Evolutionary conservation across 805 yeast species (phyloP).

Genomic region (Pichia manshurica): DNA sequence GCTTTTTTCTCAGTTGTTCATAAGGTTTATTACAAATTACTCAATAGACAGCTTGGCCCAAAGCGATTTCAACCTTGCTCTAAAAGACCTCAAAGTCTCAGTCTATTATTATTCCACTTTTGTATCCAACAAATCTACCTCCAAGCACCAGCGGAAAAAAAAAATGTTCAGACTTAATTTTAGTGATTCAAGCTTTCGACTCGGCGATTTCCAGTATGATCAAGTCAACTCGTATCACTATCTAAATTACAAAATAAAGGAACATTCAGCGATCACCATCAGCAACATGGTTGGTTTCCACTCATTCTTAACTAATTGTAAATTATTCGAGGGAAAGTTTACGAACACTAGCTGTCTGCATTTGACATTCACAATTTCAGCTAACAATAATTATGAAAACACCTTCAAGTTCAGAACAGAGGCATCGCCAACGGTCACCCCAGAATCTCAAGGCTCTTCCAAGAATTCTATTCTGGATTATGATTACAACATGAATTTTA

Average conservation of each 20-base stretch:
- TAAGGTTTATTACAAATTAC: neutral
- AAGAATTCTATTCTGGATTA: neutral
- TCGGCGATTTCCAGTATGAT: neutral
- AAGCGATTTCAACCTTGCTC: neutral
- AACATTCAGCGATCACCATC: neutral
- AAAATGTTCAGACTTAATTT: neutral
- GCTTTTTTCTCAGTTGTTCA: neutral
- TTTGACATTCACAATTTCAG: neutral
- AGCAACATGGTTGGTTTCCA: neutral
- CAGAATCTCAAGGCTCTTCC: neutral
- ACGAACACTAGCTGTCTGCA: neutral
- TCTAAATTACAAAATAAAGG: neutral
- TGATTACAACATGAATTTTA: no score
- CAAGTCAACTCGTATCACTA: neutral
- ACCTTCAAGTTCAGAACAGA: neutral
- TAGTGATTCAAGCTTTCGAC: neutral
- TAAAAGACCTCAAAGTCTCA: neutral
- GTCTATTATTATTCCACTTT: neutral
- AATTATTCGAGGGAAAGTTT: constrained; percentile 1
- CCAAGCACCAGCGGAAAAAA: neutral
- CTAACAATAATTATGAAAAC: neutral
- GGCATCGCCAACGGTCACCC: neutral
- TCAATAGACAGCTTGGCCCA: neutral
- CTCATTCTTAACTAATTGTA: neutral
- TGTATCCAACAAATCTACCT: neutral